Percentiles rank a stretch among this genome's conserved stretches.
Evolutionary conservation across 108 stramenopile genomes (phyloP).

Genomic region (Asterionellopsis glacialis): DNA sequence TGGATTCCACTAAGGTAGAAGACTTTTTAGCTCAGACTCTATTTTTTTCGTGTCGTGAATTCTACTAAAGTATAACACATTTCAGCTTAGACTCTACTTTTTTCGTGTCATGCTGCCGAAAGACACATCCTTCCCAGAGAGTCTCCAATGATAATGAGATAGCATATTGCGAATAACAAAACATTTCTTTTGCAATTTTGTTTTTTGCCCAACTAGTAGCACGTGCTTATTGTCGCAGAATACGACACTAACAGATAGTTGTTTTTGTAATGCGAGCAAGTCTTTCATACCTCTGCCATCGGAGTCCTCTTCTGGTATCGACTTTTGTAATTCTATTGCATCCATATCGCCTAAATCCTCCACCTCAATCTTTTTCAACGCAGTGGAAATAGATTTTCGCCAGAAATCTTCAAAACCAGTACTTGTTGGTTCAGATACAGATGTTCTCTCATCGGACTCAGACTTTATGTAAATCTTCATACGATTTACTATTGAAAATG

Average conservation of each 20-base stretch:
- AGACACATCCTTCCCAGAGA: too few species aligned
- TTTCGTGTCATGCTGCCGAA: too few species aligned
- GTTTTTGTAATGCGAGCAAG: background rate
- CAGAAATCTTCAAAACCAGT: too few species aligned
- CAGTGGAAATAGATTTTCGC: background rate
- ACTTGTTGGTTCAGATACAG: too few species aligned
- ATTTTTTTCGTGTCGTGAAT: too few species aligned
- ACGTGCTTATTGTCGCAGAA: slow-evolving; percentile 1
- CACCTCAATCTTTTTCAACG: slow-evolving; percentile 2
- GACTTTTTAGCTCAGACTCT: too few species aligned
- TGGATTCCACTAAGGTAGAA: too few species aligned
- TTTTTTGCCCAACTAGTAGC: background rate
- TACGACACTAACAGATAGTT: background rate
- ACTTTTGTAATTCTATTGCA: background rate
- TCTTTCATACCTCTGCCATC: slow-evolving; percentile 5
- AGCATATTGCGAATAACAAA: slow-evolving; percentile 2
- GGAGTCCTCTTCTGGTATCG: slow-evolving; percentile 3
- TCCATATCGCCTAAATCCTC: slow-evolving; percentile 5
- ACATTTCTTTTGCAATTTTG: slow-evolving; percentile 1
- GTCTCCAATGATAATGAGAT: slow-evolving; percentile 6
- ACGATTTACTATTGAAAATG: too few species aligned
- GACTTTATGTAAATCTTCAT: too few species aligned
- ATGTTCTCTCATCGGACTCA: too few species aligned
- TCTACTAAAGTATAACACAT: too few species aligned
- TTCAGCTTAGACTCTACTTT: too few species aligned